Evolutionary conservation across 192 early-diverging fungal species (phyloP).

Genomic region (Coemansia sp.): DNA sequence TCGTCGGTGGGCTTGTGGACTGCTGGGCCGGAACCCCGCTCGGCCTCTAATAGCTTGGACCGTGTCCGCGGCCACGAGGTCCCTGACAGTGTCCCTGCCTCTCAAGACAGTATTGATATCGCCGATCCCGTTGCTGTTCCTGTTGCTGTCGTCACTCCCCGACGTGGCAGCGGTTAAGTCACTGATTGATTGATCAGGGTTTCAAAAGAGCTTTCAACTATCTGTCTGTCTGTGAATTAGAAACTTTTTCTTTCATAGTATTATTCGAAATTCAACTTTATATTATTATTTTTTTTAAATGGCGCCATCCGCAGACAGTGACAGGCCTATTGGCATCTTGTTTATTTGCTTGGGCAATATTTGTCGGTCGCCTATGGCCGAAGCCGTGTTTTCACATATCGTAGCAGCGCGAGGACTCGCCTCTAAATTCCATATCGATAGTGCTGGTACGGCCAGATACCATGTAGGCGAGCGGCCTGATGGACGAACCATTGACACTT

Average conservation of each 20-base stretch:
- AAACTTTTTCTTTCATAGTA: no score
- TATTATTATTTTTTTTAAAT: background rate
- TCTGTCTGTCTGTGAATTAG: no score
- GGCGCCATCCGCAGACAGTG: background rate
- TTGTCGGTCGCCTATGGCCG: slow-evolving; percentile 90
- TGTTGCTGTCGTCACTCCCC: background rate
- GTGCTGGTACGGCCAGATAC: slow-evolving; percentile 81
- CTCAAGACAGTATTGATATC: slow-evolving; percentile 20
- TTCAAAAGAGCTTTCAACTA: background rate
- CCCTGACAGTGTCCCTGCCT: background rate
- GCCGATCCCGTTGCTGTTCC: slow-evolving; percentile 17
- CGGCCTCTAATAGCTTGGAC: slow-evolving; percentile 1
- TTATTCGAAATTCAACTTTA: no score
- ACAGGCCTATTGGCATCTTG: slow-evolving; percentile 42
- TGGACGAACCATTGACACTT: slow-evolving; percentile 64
- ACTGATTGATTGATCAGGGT: background rate
- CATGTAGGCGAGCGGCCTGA: slow-evolving; percentile 78
- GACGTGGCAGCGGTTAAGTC: background rate
- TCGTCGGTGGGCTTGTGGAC: slow-evolving; percentile 8
- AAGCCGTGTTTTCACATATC: slow-evolving; percentile 83
- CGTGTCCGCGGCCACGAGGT: background rate
- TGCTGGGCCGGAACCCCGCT: background rate
- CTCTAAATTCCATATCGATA: slow-evolving; percentile 73
- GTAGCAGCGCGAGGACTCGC: slow-evolving; percentile 62
- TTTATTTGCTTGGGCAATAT: slow-evolving; percentile 80